A percentile compares a stretch with the other conserved stretches of the same genome.
Conservation (phyloP, 2,329 filamentous ascomycete species). For the Hypoxylon sp. region DNA sequence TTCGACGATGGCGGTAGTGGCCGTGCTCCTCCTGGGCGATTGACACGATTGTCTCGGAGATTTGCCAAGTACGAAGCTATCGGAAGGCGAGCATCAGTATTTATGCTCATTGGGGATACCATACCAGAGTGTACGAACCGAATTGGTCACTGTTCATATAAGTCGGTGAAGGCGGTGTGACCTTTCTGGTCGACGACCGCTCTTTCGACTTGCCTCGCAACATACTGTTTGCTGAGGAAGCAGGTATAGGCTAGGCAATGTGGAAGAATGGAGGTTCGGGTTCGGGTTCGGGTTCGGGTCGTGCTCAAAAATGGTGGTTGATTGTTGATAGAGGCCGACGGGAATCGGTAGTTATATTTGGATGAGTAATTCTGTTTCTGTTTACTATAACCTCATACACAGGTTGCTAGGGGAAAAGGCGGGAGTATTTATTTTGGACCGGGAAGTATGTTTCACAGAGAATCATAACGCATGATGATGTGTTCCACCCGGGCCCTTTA, state of each 20-base stretch:
- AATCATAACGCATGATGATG: slow-evolving; percentile 45
- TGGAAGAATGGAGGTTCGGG: slow-evolving; percentile 5
- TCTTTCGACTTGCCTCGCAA: slow-evolving; percentile 50
- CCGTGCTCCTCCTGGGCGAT: slow-evolving; percentile 77
- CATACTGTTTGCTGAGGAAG: slow-evolving; percentile 37
- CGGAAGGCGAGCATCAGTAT: slow-evolving; percentile 16
- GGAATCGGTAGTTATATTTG: slow-evolving; percentile 14
- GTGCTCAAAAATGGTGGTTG: slow-evolving; percentile 11
- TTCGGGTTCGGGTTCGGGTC: slow-evolving; percentile 7
- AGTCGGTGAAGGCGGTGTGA: slow-evolving; percentile 69
- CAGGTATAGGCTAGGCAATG: background rate
- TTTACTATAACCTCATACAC: slow-evolving; percentile 32
- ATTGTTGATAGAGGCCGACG: slow-evolving; percentile 20
- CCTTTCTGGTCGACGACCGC: slow-evolving; percentile 60
- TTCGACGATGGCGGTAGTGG: slow-evolving; percentile 63
- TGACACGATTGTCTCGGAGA: slow-evolving; percentile 74
- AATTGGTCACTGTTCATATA: slow-evolving; percentile 77
- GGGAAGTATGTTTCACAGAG: slow-evolving; percentile 34
- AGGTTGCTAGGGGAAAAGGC: slow-evolving; percentile 36
- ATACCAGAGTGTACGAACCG: slow-evolving; percentile 58
- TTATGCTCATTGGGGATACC: slow-evolving; percentile 14
- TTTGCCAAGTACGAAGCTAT: slow-evolving; percentile 77
- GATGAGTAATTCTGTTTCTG: slow-evolving; percentile 32
- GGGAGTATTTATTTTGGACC: slow-evolving; percentile 37
- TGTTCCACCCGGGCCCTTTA: slow-evolving; percentile 41